These are phyloP conservation scores for Colletotrichum neosansevieriae DNA, from an alignment of 2,329 filamentous ascomycete species.

Conservation along the genomic window DNA sequence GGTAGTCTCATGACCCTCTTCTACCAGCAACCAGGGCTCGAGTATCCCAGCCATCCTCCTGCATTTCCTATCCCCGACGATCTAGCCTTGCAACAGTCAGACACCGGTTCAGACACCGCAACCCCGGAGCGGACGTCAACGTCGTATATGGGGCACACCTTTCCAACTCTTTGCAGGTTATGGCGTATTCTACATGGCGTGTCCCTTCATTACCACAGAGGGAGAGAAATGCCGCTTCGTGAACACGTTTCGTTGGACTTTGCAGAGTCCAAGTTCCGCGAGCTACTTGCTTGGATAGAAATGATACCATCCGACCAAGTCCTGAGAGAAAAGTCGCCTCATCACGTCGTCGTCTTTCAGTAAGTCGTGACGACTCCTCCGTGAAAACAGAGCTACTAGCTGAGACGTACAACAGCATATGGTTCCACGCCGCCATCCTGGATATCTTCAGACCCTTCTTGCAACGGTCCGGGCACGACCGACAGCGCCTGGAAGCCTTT, in stretches of 20 bases:
- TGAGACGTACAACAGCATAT: slow-evolving; percentile 48
- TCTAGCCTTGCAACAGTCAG: not conserved
- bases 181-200: slow-evolving; percentile 53
- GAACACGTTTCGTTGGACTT: slow-evolving; percentile 43
- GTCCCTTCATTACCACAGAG: slow-evolving; percentile 45
- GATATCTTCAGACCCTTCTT: slow-evolving; percentile 51
- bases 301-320: slow-evolving; percentile 46
- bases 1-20: slow-evolving; percentile 48
- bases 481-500: slow-evolving; percentile 47
- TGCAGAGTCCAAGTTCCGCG: slow-evolving; percentile 53
- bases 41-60: slow-evolving; percentile 33
- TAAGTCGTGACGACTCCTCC: slow-evolving; percentile 42
- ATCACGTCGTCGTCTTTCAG: slow-evolving; percentile 54
- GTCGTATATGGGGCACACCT: slow-evolving; percentile 45
- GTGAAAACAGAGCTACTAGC: too few species aligned
- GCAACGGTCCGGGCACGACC: slow-evolving; percentile 3
- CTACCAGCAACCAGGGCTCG: slow-evolving; percentile 49
- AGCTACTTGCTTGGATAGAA: slow-evolving; percentile 54
- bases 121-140: not conserved
- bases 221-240: slow-evolving; percentile 29
- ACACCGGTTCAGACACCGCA: not conserved
- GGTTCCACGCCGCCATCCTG: slow-evolving; percentile 54
- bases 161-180: slow-evolving; percentile 50
- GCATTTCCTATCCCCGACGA: slow-evolving; percentile 43
- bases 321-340: slow-evolving; percentile 45